A percentile compares a stretch with the other conserved stretches of the same genome.
Evolutionary conservation across 768 basidiomycete genomes (phyloP).

Genomic region (Daedaleopsis sinensis): DNA sequence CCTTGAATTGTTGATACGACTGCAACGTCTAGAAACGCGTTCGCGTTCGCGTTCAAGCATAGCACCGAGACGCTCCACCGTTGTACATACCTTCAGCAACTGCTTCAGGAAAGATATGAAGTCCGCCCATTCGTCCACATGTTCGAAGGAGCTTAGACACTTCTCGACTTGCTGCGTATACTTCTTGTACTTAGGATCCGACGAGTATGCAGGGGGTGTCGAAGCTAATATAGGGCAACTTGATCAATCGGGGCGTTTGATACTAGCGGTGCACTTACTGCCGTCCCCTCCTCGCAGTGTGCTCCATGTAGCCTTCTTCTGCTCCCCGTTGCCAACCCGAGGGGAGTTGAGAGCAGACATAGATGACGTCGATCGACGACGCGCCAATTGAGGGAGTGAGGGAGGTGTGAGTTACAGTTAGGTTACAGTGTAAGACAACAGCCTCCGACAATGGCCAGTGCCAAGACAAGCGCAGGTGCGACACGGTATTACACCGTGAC

Average conservation of each 20-base stretch:
- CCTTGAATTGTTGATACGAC: constrained; percentile 91
- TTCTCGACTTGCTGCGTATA: constrained; percentile 91
- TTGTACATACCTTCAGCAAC: constrained; percentile 72
- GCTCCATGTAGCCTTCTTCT: constrained; percentile 17
- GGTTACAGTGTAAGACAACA: too few relatives aligned
- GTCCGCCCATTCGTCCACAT: constrained; percentile 99
- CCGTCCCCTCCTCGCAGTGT: constrained; percentile 21
- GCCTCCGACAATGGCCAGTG: too few relatives aligned
- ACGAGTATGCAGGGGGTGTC: constrained; percentile 58
- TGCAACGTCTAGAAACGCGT: constrained; percentile 75
- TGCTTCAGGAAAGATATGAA: constrained; percentile 97
- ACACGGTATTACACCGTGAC: too few relatives aligned
- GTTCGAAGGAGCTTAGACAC: constrained; percentile 91
- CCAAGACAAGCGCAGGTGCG: background rate
- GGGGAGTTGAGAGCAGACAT: constrained; percentile 22
- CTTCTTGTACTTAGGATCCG: constrained; percentile 94
- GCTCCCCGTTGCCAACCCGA: constrained; percentile 8
- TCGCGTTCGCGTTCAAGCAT: background rate
- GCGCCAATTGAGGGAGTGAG: background rate
- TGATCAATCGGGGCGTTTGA: background rate
- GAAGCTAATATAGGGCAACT: constrained; percentile 38
- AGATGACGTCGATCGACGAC: background rate
- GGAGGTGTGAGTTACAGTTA: too few relatives aligned
- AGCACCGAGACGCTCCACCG: too few relatives aligned
- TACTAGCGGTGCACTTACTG: constrained; percentile 6